Percentiles rank a stretch among this genome's conserved stretches.
Conservation (phyloP, 371 early-diverging fungal species). For the Lichtheimia corymbifera region DNA sequence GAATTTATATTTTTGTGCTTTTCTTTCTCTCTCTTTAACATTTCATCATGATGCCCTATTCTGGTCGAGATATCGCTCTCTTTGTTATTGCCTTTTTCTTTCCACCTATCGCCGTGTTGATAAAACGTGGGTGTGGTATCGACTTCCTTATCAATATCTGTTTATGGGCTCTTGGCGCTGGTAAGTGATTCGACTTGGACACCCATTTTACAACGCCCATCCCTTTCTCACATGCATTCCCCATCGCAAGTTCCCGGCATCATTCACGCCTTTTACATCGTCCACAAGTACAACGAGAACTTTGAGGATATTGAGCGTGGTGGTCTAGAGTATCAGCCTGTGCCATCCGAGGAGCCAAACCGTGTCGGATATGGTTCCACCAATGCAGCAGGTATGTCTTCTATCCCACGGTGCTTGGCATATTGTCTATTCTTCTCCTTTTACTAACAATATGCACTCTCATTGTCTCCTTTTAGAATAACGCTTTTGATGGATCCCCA, state of each 20-base stretch:
- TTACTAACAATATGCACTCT: no score
- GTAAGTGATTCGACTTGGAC: slow-evolving; percentile 18
- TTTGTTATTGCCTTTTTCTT: slow-evolving; percentile 69
- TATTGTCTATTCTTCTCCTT: no score
- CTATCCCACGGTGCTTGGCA: no score
- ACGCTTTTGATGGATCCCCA: no score
- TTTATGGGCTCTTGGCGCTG: slow-evolving; percentile 61
- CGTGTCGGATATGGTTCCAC: slow-evolving; percentile 32
- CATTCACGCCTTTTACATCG: slow-evolving; percentile 52
- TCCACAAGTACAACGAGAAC: slow-evolving; percentile 50
- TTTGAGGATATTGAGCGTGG: slow-evolving; percentile 49
- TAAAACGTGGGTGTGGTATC: slow-evolving; percentile 63
- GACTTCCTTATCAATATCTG: slow-evolving; percentile 72
- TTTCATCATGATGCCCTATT: slow-evolving; percentile 33
- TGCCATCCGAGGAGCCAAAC: slow-evolving; percentile 33
- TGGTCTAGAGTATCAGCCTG: slow-evolving; percentile 40
- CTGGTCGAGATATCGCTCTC: slow-evolving; percentile 54
- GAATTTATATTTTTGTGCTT: neutral
- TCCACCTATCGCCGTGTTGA: slow-evolving; percentile 70
- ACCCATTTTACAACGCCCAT: no score
- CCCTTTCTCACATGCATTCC: no score
- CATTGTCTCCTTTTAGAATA: no score
- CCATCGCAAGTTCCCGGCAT: slow-evolving; percentile 43
- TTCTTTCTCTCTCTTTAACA: slow-evolving; percentile 16
- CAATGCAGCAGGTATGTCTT: slow-evolving; percentile 10